A percentile compares a stretch with the other conserved stretches of the same genome.
phyloP scores from a whole-genome alignment of 2,329 filamentous ascomycete genomes.

The Apiospora arundinis region DNA sequence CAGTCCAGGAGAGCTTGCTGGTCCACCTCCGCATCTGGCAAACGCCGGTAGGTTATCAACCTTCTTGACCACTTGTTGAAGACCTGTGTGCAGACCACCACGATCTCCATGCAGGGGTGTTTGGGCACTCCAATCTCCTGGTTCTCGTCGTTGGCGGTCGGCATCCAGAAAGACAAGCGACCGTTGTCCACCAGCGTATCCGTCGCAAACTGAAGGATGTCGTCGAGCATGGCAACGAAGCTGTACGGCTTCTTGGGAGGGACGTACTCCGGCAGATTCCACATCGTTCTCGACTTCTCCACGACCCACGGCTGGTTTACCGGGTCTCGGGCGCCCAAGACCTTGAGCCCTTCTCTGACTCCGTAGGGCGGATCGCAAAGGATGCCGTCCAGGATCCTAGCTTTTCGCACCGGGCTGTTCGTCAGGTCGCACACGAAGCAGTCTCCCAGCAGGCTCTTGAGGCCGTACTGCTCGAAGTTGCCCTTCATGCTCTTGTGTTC shows the following conservation, averaged over 20 bases:
- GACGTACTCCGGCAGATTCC: slow-evolving; percentile 40
- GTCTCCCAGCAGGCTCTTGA: slow-evolving; percentile 72
- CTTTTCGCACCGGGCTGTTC: slow-evolving; percentile 74
- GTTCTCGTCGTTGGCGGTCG: slow-evolving; percentile 81
- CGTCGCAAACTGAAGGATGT: slow-evolving; percentile 84
- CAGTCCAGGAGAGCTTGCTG: slow-evolving; percentile 44
- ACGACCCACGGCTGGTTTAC: slow-evolving; percentile 65
- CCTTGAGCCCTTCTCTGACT: slow-evolving; percentile 87
- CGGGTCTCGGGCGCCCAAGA: slow-evolving; percentile 78
- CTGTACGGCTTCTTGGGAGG: slow-evolving; percentile 92
- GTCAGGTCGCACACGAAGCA: slow-evolving; percentile 87
- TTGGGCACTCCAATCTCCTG: slow-evolving; percentile 77
- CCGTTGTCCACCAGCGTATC: slow-evolving; percentile 79
- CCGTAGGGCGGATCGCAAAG: slow-evolving; percentile 97
- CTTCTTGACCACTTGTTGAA: slow-evolving; percentile 95
- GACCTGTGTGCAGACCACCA: slow-evolving; percentile 79
- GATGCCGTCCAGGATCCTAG: slow-evolving; percentile 76
- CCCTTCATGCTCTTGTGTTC: slow-evolving; percentile 57
- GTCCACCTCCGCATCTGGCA: slow-evolving; percentile 65
- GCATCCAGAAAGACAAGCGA: slow-evolving; percentile 95
- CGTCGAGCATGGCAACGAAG: slow-evolving; percentile 87
- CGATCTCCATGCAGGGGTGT: slow-evolving; percentile 76
- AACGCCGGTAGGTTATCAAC: slow-evolving; percentile 82
- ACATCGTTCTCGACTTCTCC: slow-evolving; percentile 72
- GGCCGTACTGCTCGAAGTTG: slow-evolving; percentile 86